These are phyloP conservation scores for Boeremia exigua DNA, from an alignment of 2,329 filamentous ascomycete genomes.

Conservation along the genomic window DNA sequence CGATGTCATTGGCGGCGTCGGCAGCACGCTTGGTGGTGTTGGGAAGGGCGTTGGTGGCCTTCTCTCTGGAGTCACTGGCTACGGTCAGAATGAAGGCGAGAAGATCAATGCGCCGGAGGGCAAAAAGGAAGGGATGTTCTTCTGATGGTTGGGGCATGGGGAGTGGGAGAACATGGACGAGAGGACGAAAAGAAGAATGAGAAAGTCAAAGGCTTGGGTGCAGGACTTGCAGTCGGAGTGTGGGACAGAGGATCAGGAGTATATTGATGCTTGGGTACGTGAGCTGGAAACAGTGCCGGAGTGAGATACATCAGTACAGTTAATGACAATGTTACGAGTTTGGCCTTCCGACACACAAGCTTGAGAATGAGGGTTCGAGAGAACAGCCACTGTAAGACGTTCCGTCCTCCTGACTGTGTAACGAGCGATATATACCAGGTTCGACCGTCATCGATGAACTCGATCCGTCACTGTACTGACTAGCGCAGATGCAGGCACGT, in stretches of 20 bases:
- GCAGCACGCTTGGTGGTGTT: constrained; percentile 51
- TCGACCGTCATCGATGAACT: too few relatives aligned
- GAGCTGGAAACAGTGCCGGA: constrained; percentile 6
- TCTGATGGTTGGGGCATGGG: constrained; percentile 18
- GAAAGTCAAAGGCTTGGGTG: constrained; percentile 13
- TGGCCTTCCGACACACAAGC: neutral
- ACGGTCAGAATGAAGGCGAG: constrained; percentile 30
- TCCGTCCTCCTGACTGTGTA: too few relatives aligned
- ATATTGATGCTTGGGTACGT: constrained; percentile 16
- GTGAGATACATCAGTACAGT: neutral
- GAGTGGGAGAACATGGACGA: constrained; percentile 11
- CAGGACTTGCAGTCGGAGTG: constrained; percentile 10
- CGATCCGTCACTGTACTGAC: too few relatives aligned
- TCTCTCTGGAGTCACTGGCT: constrained; percentile 40
- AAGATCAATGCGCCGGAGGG: constrained; percentile 14
- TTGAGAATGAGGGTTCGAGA: neutral
- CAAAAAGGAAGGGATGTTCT: constrained; percentile 20
- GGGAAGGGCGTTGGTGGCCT: constrained; percentile 46
- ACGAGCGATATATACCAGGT: too few relatives aligned
- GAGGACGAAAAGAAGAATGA: constrained; percentile 5
- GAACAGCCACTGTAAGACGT: too few relatives aligned
- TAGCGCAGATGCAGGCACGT: too few relatives aligned
- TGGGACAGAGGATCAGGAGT: constrained; percentile 15
- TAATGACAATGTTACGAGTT: neutral
- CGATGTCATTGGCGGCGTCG: constrained; percentile 53